Base-by-base conservation (phyloP, 1,139 yeast genomes). In the Geotrichum citri-aurantii region DNA sequence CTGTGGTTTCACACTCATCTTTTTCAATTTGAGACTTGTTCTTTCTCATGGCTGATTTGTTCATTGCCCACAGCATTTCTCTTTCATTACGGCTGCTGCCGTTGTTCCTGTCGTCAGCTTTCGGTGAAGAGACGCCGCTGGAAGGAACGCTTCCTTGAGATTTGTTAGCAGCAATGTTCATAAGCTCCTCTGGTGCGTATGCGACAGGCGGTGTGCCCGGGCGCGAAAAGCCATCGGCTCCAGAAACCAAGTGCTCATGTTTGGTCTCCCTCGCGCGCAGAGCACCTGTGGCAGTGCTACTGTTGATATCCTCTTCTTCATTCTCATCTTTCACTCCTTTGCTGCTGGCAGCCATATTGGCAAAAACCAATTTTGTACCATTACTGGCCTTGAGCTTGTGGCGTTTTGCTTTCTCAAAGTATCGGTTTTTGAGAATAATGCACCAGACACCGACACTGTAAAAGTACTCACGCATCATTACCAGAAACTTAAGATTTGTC, bases 381-480 rank as follows among this genome's bases (percentile, higher is more conserved):
- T 48, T 10, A 60, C 14, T 12, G 47, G 48, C 52, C 55, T 40
- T 53, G 40, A 52, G 42, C 29, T 59, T 59, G 23, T 51, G 58
- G 11, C 62, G 55, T 23, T 58, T 57, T 10, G 64, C 57, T 40
- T 64, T 62, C 46, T 61, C 59, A 14, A 64, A 55, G 48, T 73
- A 73, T 23, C 74, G 65, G 27, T 71, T 72, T 55, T 72, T 71
- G 24, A 73, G 66, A 44, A 69, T 67, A 40, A 71, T 66, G 59
- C 75, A 72, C 76, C 76, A 73, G 7, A 71, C 69, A 1, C 73
- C 73, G 1, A 72, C 74, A 47, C 70, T 69, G 54, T 68, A 68
- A 72, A 73, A 73, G 54, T 69, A 71, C 46, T 71, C 73, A 6
- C 74, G 64, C 65, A 73, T 61, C 27, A 63, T 63, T 8, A 73